A percentile compares a stretch with the other conserved stretches of the same genome.
These are phyloP conservation scores for Geotrichum candidum DNA, from an alignment of 1,139 yeast species.

Conservation along the genomic window DNA sequence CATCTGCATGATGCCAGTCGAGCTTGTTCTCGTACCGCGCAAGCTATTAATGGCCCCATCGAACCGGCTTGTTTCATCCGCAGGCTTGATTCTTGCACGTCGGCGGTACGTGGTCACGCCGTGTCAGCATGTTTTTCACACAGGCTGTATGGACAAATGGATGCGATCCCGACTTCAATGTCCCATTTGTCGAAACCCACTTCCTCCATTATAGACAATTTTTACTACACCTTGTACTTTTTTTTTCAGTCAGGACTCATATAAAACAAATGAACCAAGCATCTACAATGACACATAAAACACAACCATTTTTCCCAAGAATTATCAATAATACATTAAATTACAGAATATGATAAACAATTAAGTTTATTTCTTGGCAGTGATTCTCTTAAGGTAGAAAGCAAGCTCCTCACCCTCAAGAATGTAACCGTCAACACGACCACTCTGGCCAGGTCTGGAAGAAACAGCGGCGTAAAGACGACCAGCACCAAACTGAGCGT, in stretches of 20 bases:
- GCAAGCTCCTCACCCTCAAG: conserved; percentile 99
- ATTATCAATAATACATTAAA: not conserved
- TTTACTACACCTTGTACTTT: not conserved
- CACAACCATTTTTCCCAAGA: not conserved
- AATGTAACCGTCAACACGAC: conserved; percentile 99
- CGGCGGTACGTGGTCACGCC: conserved; percentile 79
- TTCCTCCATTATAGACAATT: conserved; percentile 55
- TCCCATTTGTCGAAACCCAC: conserved; percentile 81
- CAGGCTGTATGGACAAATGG: conserved; percentile 84
- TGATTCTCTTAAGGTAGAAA: conserved; percentile 98
- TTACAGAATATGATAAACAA: not conserved
- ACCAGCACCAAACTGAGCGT: conserved; percentile 72
- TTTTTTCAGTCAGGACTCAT: not conserved
- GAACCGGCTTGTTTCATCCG: conserved; percentile 32
- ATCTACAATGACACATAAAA: not conserved
- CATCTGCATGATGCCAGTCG: conserved; percentile 76
- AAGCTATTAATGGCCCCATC: conserved; percentile 15
- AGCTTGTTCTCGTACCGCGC: conserved; percentile 47
- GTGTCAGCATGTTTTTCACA: conserved; percentile 83
- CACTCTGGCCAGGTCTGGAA: conserved; percentile 99
- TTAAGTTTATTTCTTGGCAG: conserved; percentile 85
- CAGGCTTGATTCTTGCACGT: conserved; percentile 35
- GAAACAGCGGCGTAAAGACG: conserved; percentile 95
- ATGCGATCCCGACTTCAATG: conserved; percentile 89
- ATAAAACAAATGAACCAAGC: too few species aligned